Conservation (phyloP, 2,329 filamentous ascomycete genomes). For the Sporothrix mexicana region DNA sequence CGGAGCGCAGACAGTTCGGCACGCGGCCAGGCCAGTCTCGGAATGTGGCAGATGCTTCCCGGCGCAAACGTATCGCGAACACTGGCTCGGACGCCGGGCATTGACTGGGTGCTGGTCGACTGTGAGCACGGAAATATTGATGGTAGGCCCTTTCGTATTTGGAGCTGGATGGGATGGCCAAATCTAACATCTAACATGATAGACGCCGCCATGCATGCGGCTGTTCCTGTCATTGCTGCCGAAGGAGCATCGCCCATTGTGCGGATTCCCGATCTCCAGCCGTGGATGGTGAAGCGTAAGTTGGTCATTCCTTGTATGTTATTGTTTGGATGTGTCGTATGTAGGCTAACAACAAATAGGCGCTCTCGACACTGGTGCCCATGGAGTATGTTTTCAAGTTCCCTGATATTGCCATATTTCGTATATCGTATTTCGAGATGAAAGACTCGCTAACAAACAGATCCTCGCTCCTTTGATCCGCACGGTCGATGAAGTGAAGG, state of each 20-base stretch:
- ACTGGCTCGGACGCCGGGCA: slow-evolving; percentile 64
- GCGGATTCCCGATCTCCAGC: slow-evolving; percentile 62
- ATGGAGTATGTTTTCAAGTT: slow-evolving; percentile 52
- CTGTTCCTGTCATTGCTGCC: slow-evolving; percentile 61
- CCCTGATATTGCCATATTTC: not conserved
- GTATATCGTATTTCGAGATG: too few relatives aligned
- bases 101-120: slow-evolving; percentile 71
- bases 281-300: slow-evolving; percentile 62
- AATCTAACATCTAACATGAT: not conserved
- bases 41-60: slow-evolving; percentile 69
- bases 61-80: slow-evolving; percentile 64
- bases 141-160: slow-evolving; percentile 43
- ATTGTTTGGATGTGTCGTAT: not conserved
- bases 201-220: slow-evolving; percentile 64
- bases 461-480: slow-evolving; percentile 61
- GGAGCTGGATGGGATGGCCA: too few relatives aligned
- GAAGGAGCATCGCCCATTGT: slow-evolving; percentile 62
- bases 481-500: slow-evolving; percentile 58
- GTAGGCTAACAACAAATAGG: slow-evolving; percentile 46
- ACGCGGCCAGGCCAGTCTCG: slow-evolving; percentile 51
- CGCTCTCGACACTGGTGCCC: slow-evolving; percentile 63
- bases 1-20: slow-evolving; percentile 36
- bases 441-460: slow-evolving; percentile 40
- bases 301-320: not conserved
- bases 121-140: slow-evolving; percentile 64